Conservation (phyloP, 352 stramenopile species). For the Phytophthora syringae region DNA sequence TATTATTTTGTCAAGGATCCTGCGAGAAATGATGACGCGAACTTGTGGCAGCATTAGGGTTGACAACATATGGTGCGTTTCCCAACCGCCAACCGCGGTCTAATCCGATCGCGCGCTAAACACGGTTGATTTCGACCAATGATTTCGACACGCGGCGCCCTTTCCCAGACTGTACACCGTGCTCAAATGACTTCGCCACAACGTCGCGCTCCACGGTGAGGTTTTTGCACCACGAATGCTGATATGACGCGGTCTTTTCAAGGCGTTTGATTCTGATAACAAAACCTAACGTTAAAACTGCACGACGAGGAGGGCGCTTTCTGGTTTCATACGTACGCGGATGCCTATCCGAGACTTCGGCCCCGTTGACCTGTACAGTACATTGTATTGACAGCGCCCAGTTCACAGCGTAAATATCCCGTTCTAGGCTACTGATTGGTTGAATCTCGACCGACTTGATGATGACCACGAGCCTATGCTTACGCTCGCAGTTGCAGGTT, state of each 20-base stretch:
- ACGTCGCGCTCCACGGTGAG: neutral
- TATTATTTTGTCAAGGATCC: neutral
- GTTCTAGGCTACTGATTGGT: neutral
- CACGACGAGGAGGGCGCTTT: neutral
- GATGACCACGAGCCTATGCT: neutral
- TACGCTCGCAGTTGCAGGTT: neutral
- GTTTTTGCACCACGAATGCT: neutral
- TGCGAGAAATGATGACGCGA: neutral
- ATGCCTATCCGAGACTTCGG: neutral
- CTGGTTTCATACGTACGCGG: neutral
- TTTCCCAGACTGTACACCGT: conserved; percentile 11
- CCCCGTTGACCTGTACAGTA: neutral
- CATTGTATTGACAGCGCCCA: neutral
- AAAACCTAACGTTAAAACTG: conserved; percentile 6
- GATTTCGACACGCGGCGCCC: conserved; percentile 16
- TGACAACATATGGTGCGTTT: conserved; percentile 5
- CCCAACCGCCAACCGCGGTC: conserved; percentile 8
- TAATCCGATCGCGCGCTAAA: conserved; percentile 25
- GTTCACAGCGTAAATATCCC: neutral
- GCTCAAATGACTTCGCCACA: conserved; percentile 7
- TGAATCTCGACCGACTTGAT: neutral
- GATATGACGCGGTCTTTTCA: conserved; percentile 9
- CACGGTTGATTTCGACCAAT: conserved; percentile 22
- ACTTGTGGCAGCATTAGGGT: neutral
- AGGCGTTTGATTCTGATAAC: neutral